Evolutionary conservation across 495 filamentous ascomycete genomes (phyloP).

Genomic region (Xylaria intraflava): DNA sequence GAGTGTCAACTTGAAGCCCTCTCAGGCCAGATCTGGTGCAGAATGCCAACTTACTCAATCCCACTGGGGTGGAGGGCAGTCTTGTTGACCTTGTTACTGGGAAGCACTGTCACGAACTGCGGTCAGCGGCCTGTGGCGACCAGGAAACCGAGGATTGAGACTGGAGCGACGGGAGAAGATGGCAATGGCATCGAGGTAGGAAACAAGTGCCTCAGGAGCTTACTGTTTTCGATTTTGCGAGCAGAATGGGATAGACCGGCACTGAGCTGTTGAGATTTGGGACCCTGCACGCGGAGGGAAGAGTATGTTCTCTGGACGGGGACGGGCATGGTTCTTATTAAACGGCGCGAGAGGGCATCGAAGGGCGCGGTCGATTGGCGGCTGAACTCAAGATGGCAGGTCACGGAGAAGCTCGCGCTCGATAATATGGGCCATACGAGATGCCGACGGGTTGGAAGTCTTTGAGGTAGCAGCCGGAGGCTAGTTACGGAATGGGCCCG

Average conservation of each 20-base stretch:
- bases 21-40: neutral
- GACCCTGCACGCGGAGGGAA: constrained; percentile 44
- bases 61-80: constrained; percentile 82
- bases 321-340: constrained; percentile 49
- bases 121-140: constrained; percentile 38
- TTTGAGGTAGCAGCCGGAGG: constrained; percentile 19
- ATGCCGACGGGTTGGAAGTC: constrained; percentile 20
- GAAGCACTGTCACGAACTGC: constrained; percentile 54
- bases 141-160: constrained; percentile 40
- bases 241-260: constrained; percentile 22
- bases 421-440: constrained; percentile 30
- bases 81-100: constrained; percentile 68
- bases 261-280: constrained; percentile 36
- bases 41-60: constrained; percentile 65
- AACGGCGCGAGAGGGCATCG: constrained; percentile 17
- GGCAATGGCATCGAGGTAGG: neutral
- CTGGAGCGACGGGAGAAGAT: neutral
- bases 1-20: neutral
- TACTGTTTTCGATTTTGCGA: constrained; percentile 34
- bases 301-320: constrained; percentile 41
- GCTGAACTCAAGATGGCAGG: constrained; percentile 22
- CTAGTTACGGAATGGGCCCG: constrained; percentile 28
- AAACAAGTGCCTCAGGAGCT: constrained; percentile 13
- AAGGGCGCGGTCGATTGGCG: constrained; percentile 8
- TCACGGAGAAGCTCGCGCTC: constrained; percentile 22